Base-by-base conservation (phyloP, 768 basidiomycete genomes). In the Suillus sp. region DNA sequence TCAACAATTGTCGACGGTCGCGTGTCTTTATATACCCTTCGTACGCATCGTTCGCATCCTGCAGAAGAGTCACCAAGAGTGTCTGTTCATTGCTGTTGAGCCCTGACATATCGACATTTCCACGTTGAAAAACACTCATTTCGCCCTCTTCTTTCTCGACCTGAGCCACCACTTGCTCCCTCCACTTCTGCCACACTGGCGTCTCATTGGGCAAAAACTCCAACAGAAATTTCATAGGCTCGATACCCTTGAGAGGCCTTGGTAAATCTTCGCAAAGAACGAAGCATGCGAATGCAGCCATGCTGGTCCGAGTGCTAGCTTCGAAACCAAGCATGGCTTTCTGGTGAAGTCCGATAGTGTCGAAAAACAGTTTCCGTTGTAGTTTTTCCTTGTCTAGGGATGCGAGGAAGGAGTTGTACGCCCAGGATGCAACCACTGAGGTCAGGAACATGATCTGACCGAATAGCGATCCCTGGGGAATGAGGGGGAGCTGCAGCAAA, bases 371-470 rank as follows among this genome's bases (percentile, higher is more conserved):
- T 35, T 68, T 20, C 9, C 66, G 65, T 64, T 78, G 69, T 11
- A 68, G 59, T 37, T 64, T 65, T 60, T 68, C 72, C 60, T 40
- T 57, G n/a, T 80, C 77, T 68, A 80, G 63, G 22, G 68, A 66
- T 34, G 71, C 70, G 14, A 78, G 66, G 53, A 68, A 72, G 22
- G 66, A 68, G n/a, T 74, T 73, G 60, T 77, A 71, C 22, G 47
- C 32, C 77, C 75, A 78, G 13, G 75, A 76, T 4, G 66, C 68
- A 22, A 59, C 62, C 45, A 77, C 65, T 4, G 72, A 71, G 53
- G 62, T 5, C 32, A 78, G 50, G 58, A 77, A 76, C 71, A 77
- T 70, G 62, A 71, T 63, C 63, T 76, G 74, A 27, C 76, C 73
- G 37, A 78, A 75, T 4, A 76, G 56, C 5, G 67, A 65, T n/a